A percentile compares a stretch with the other conserved stretches of the same genome.
Evolutionary conservation across 2,329 filamentous ascomycete genomes (phyloP).

Genomic region (Pleoardoris graminearum): DNA sequence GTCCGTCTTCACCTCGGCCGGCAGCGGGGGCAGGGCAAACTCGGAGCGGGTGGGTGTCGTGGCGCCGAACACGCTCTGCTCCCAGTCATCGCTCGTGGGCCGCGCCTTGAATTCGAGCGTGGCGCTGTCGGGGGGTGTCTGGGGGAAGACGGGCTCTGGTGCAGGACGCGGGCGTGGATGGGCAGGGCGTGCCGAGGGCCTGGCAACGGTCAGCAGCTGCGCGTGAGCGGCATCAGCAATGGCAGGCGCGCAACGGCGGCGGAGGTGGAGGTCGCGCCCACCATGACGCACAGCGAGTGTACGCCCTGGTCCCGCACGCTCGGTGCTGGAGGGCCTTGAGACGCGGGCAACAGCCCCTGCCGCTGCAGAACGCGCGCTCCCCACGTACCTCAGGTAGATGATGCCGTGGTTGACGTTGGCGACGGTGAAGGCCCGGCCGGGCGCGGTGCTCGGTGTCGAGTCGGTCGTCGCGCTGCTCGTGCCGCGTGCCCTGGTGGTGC

Average conservation of each 20-base stretch:
- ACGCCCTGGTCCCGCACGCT: not conserved
- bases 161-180: conserved; percentile 39
- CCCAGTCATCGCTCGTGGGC: conserved; percentile 43
- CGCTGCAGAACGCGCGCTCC: not conserved
- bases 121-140: conserved; percentile 45
- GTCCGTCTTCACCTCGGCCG: conserved; percentile 20
- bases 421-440: conserved; percentile 51
- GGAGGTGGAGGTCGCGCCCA: not conserved
- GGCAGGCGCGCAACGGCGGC: not conserved
- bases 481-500: conserved; percentile 34
- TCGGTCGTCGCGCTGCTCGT: conserved; percentile 40
- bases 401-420: conserved; percentile 54
- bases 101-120: conserved; percentile 33
- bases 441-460: conserved; percentile 29
- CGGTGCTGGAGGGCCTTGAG: not conserved
- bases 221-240: not conserved
- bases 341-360: not conserved
- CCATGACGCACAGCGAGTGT: not conserved
- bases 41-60: conserved; percentile 35
- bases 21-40: conserved; percentile 26
- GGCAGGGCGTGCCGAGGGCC: conserved; percentile 42
- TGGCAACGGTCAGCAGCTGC: conserved; percentile 26
- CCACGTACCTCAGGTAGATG: conserved; percentile 51
- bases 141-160: conserved; percentile 44
- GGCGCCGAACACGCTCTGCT: conserved; percentile 41